Conservation (phyloP, 495 filamentous ascomycete genomes). For the Durotheca rogersii region DNA sequence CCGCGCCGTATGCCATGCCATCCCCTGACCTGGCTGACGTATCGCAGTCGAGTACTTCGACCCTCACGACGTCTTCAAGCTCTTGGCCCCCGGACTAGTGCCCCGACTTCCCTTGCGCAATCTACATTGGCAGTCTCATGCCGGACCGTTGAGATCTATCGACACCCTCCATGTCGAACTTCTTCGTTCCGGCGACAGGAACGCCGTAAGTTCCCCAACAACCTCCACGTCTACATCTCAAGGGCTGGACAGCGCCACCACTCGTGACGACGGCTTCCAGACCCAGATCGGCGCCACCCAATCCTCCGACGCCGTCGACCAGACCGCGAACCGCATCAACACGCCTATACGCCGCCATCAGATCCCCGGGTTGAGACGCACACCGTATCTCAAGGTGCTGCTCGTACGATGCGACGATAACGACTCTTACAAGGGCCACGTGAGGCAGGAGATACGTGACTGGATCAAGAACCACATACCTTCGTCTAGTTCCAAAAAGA, state of each 20-base stretch:
- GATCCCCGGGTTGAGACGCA: constrained; percentile 89
- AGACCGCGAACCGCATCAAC: constrained; percentile 21
- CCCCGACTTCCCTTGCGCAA: constrained; percentile 84
- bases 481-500: constrained; percentile 47
- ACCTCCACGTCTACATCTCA: constrained; percentile 40
- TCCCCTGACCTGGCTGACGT: constrained; percentile 15
- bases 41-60: constrained; percentile 73
- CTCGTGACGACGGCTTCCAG: constrained; percentile 54
- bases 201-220: constrained; percentile 41
- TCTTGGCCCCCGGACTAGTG: constrained; percentile 73
- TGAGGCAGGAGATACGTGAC: constrained; percentile 76
- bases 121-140: constrained; percentile 94
- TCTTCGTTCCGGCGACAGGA: constrained; percentile 54
- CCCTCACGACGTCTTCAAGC: constrained; percentile 79
- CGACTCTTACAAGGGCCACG: constrained; percentile 81
- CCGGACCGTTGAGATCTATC: constrained; percentile 86
- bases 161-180: constrained; percentile 88
- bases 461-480: constrained; percentile 81
- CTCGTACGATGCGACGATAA: constrained; percentile 91
- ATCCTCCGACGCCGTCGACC: constrained; percentile 40
- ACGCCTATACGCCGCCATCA: constrained; percentile 70
- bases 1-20: neutral
- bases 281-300: constrained; percentile 39
- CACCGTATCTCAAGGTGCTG: constrained; percentile 90
- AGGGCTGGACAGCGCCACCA: constrained; percentile 43